Conservation (phyloP, 2,329 filamentous ascomycete species). For the Biscogniauxia mediterranea region DNA sequence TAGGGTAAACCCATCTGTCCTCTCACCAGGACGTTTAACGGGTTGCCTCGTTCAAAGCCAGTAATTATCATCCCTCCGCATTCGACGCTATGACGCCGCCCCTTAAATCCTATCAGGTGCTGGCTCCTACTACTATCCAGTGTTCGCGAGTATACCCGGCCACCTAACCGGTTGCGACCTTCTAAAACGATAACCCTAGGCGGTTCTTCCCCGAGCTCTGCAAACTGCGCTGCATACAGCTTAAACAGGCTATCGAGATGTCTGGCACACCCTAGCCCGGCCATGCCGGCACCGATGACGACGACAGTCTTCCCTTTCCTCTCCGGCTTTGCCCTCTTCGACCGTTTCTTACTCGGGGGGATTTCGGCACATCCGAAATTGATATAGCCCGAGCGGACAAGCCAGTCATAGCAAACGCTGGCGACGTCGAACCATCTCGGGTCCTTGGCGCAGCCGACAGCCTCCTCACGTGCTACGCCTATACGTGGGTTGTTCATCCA, state of each 20-base stretch:
- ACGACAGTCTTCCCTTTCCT: constrained; percentile 70
- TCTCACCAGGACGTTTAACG: constrained; percentile 84
- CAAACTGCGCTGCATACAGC: constrained; percentile 71
- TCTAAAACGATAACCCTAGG: constrained; percentile 81
- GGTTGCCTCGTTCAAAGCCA: constrained; percentile 93
- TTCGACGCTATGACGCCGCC: constrained; percentile 75
- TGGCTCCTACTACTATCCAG: constrained; percentile 58
- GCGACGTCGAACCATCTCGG: constrained; percentile 86
- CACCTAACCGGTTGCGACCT: constrained; percentile 82
- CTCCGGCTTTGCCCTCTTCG: constrained; percentile 41
- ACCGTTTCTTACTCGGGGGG: constrained; percentile 44
- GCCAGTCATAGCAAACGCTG: constrained; percentile 87
- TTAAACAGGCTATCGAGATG: constrained; percentile 84
- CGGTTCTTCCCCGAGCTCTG: constrained; percentile 61
- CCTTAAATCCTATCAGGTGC: constrained; percentile 52
- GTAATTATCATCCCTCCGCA: constrained; percentile 99
- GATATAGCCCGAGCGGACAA: constrained; percentile 87
- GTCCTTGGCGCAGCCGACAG: constrained; percentile 86
- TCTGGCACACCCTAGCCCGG: constrained; percentile 86
- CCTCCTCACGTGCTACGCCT: constrained; percentile 78
- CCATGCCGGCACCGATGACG: constrained; percentile 90
- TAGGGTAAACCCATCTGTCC: constrained; percentile 87
- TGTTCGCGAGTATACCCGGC: constrained; percentile 83
- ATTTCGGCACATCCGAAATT: constrained; percentile 90
- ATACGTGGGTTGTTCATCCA: constrained; percentile 87